Percentiles rank a stretch among this genome's conserved stretches.
phyloP scores from a whole-genome alignment of 2,329 filamentous ascomycete species.

The Colletotrichum navitas region DNA sequence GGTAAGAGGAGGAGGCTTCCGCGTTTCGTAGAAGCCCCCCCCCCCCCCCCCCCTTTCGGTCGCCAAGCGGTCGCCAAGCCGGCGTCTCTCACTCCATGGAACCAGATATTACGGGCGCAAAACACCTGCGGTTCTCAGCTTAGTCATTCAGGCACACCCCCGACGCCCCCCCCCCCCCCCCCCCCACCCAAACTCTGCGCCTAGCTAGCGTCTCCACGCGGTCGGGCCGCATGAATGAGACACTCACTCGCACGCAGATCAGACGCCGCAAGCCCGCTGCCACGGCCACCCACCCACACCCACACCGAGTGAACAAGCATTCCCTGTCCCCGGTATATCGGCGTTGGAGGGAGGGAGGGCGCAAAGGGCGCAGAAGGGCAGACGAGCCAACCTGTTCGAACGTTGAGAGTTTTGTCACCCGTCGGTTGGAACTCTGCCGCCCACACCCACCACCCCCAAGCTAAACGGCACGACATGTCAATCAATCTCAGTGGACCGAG shows the following conservation, averaged over 20 bases:
- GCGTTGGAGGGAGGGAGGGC: background rate
- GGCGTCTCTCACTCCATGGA: background rate
- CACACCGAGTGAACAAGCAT: background rate
- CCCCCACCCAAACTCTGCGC: background rate
- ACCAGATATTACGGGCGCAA: no score
- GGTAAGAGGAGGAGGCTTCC: background rate
- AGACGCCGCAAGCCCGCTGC: conserved; percentile 18
- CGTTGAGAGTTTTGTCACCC: conserved; percentile 16
- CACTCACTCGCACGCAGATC: conserved; percentile 11
- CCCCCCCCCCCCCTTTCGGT: background rate
- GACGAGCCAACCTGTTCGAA: background rate
- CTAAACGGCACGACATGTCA: background rate
- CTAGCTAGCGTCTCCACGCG: background rate
- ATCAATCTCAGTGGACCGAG: background rate
- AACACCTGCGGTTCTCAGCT: no score
- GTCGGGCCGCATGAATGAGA: conserved; percentile 7
- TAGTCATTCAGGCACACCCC: no score
- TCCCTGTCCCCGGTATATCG: no score
- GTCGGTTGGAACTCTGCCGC: background rate
- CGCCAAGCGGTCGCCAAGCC: conserved; percentile 12
- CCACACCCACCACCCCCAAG: background rate
- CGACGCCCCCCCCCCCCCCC: no score
- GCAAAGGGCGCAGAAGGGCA: background rate
- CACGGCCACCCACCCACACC: background rate
- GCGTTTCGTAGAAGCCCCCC: background rate